phyloP scores from a whole-genome alignment of 768 basidiomycete species.

The Leccinum variicolor region DNA sequence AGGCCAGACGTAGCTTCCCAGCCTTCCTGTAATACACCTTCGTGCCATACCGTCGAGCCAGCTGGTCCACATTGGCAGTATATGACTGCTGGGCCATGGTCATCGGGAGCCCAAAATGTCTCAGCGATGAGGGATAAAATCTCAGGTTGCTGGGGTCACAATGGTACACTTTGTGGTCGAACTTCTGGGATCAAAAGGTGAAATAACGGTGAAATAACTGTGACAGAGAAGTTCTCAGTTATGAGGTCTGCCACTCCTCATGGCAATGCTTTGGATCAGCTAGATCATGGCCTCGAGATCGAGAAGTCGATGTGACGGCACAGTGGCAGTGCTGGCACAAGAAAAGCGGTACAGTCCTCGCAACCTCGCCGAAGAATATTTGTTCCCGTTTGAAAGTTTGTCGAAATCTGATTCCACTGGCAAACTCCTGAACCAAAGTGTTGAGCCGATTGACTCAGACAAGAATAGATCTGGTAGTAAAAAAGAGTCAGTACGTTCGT shows the following conservation, averaged over 20 bases:
- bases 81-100: slow-evolving; percentile 1
- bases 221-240: background rate
- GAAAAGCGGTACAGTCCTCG: too few species aligned
- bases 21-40: background rate
- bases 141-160: background rate
- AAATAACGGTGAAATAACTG: background rate
- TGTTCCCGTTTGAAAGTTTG: too few species aligned
- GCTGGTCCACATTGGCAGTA: background rate
- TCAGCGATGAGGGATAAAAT: background rate
- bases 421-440: too few species aligned
- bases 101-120: background rate
- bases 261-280: background rate
- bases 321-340: background rate
- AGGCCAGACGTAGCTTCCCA: slow-evolving; percentile 1
- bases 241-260: background rate
- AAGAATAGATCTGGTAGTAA: too few species aligned
- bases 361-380: too few species aligned
- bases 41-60: background rate
- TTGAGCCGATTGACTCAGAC: too few species aligned
- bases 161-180: background rate
- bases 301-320: background rate
- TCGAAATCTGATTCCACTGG: too few species aligned
- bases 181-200: background rate
- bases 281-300: background rate
- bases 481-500: too few species aligned